Conservation (phyloP, 768 basidiomycete genomes). For the Leccinellum luteum region DNA sequence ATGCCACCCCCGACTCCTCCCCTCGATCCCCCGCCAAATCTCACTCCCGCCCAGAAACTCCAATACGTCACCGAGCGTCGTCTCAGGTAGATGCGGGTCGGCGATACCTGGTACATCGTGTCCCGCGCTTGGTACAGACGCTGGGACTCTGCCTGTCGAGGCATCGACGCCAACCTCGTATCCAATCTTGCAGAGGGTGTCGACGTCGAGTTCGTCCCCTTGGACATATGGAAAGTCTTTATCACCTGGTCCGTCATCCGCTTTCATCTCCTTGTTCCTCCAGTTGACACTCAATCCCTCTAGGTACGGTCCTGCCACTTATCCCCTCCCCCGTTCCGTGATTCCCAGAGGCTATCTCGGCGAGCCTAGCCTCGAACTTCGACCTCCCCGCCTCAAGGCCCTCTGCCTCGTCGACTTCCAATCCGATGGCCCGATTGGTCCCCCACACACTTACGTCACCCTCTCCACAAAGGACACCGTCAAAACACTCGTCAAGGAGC, state of each 20-base stretch:
- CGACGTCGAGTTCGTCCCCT: slow-evolving; percentile 75
- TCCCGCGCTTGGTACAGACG: slow-evolving; percentile 68
- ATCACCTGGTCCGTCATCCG: slow-evolving; percentile 47
- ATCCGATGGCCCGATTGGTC: slow-evolving; percentile 27
- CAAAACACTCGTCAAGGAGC: slow-evolving; percentile 37
- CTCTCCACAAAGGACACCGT: slow-evolving; percentile 55
- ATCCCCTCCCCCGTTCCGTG: slow-evolving; percentile 63
- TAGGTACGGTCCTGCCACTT: slow-evolving; percentile 69
- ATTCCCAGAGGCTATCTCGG: slow-evolving; percentile 55
- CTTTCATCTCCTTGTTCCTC: neutral
- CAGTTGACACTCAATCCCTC: neutral
- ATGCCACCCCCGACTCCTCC: slow-evolving; percentile 28
- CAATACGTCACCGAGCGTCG: slow-evolving; percentile 47
- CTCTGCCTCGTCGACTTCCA: slow-evolving; percentile 40
- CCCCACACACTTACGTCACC: slow-evolving; percentile 37
- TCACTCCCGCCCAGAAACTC: slow-evolving; percentile 48
- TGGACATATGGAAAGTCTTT: slow-evolving; percentile 67
- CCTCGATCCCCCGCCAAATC: slow-evolving; percentile 19
- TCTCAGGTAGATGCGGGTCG: slow-evolving; percentile 49
- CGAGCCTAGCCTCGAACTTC: slow-evolving; percentile 62
- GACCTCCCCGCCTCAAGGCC: slow-evolving; percentile 63
- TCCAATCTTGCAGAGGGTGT: slow-evolving; percentile 54
- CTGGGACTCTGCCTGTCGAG: slow-evolving; percentile 72
- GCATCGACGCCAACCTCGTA: slow-evolving; percentile 47
- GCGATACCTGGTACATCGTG: slow-evolving; percentile 80